phyloP scores from a whole-genome alignment of 805 yeast species.

The Lachancea sp. region DNA sequence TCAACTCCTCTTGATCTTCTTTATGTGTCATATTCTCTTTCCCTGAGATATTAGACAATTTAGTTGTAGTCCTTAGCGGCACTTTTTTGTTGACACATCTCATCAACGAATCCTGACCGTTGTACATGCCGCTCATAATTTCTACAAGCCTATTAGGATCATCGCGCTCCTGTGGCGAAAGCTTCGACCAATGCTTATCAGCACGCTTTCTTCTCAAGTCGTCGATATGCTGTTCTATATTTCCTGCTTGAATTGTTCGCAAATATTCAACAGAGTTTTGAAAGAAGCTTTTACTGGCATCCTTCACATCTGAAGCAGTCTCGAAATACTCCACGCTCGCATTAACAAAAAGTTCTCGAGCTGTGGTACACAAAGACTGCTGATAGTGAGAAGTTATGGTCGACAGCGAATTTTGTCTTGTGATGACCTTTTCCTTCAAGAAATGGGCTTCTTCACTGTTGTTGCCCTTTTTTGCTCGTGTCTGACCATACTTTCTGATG shows the following conservation, averaged over 20 bases:
- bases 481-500: slow-evolving; percentile 15
- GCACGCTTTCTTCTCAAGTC: slow-evolving; percentile 20
- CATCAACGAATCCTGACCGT: slow-evolving; percentile 20
- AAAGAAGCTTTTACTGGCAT: slow-evolving; percentile 18
- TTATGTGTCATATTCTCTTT: not conserved
- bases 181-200: slow-evolving; percentile 23
- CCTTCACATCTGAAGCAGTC: slow-evolving; percentile 20
- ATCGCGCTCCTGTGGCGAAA: slow-evolving; percentile 17
- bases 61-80: slow-evolving; percentile 2
- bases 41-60: not conserved
- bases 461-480: slow-evolving; percentile 20
- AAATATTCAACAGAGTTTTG: slow-evolving; percentile 17
- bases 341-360: slow-evolving; percentile 22
- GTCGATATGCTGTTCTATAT: slow-evolving; percentile 20
- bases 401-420: slow-evolving; percentile 17
- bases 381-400: slow-evolving; percentile 20
- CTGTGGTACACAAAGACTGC: slow-evolving; percentile 18
- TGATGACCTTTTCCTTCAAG: slow-evolving; percentile 18
- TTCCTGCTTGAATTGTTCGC: slow-evolving; percentile 13
- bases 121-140: slow-evolving; percentile 23
- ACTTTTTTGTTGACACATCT: slow-evolving; percentile 13
- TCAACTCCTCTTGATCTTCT: slow-evolving; percentile 2
- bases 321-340: slow-evolving; percentile 23
- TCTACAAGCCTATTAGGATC: slow-evolving; percentile 22
- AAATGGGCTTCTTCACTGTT: slow-evolving; percentile 22